Conservation (phyloP, 768 basidiomycete genomes). For the Tulasnella calospora region DNA sequence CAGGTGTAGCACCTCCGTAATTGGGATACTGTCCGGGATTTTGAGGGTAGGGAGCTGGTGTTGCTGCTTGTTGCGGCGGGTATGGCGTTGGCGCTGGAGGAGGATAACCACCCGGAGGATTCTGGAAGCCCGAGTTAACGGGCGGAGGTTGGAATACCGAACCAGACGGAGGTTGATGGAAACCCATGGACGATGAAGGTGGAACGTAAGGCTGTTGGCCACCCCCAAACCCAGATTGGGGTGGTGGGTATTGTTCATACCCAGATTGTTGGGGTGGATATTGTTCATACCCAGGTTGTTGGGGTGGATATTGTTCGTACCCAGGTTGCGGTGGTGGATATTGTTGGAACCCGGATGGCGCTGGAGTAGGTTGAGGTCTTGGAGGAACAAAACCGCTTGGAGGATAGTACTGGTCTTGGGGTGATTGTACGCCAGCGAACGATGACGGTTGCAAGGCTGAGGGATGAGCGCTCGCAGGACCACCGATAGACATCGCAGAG, state of each 20-base stretch:
- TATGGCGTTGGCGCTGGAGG: not conserved
- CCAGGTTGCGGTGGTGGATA: slow-evolving; percentile 23
- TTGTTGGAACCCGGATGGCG: slow-evolving; percentile 15
- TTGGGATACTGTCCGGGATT: slow-evolving; percentile 21
- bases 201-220: slow-evolving; percentile 22
- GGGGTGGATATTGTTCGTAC: no score
- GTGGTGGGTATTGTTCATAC: slow-evolving; percentile 24
- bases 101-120: not conserved
- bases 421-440: not conserved
- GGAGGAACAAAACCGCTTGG: slow-evolving; percentile 23
- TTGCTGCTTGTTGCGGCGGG: slow-evolving; percentile 17
- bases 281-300: no score
- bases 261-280: slow-evolving; percentile 1
- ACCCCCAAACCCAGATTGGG: not conserved
- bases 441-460: slow-evolving; percentile 1
- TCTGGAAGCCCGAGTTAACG: slow-evolving; percentile 13
- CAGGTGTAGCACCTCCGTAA: slow-evolving; percentile 16
- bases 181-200: slow-evolving; percentile 15
- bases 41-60: slow-evolving; percentile 24
- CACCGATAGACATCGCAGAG: slow-evolving; percentile 19
- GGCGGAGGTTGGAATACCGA: slow-evolving; percentile 4
- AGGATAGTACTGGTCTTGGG: not conserved
- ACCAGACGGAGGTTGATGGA: slow-evolving; percentile 8
- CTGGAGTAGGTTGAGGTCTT: slow-evolving; percentile 12
- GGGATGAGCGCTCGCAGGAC: slow-evolving; percentile 1